Evolutionary conservation across 2,329 filamentous ascomycete species (phyloP), one percentile per base, ranked within the genome.

Genomic region (Sphaerulina vaccinii): DNA sequence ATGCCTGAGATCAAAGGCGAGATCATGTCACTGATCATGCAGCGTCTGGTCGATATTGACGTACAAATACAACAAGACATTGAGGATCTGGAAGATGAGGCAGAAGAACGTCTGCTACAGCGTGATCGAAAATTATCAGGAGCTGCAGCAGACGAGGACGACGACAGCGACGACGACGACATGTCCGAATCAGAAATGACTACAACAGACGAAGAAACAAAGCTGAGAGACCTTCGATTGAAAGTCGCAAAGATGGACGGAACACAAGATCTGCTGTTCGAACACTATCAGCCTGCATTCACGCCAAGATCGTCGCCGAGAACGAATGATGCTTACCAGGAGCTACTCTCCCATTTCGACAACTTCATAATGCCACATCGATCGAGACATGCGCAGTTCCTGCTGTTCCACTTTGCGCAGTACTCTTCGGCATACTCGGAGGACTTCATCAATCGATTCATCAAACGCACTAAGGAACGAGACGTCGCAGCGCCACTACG

Each of bases 401-500:
- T 99, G 41, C 80, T 97, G 44, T 99, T 99, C 72, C 92, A 96
- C 71, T 96, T 95, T 68, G 88, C 88, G 13, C 92, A 99, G 70
- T 82, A 81, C 52, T 88, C 89, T 7, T 84, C 87, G 23, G 79
- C 81, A 38, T 82, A 96, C 41, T 86, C 89, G 52, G 88, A 93
- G 64, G 82, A 85, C 42, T 97, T 97, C 65, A 86, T 88, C 37
- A 90, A 96, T 70, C 82, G 81, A 51, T 88, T 89, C 13, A 84
- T 88, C 32, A 78, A 82, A 36, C 80, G 95, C 27, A 85, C 88
- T 51, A 89, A 95, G 65, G 82, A 84, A 38, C 95, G 96, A 62
- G 85, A 88, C 40, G 86, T 86, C 27, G 86, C 85, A 19, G 87
- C 92, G 58, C 81, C 88, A 33, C 79, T 87, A 55, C 87, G 89